Percentiles rank a stretch among this genome's conserved stretches.
phyloP scores from a whole-genome alignment of 306 rosid species.

The Fragaria iinumae region DNA sequence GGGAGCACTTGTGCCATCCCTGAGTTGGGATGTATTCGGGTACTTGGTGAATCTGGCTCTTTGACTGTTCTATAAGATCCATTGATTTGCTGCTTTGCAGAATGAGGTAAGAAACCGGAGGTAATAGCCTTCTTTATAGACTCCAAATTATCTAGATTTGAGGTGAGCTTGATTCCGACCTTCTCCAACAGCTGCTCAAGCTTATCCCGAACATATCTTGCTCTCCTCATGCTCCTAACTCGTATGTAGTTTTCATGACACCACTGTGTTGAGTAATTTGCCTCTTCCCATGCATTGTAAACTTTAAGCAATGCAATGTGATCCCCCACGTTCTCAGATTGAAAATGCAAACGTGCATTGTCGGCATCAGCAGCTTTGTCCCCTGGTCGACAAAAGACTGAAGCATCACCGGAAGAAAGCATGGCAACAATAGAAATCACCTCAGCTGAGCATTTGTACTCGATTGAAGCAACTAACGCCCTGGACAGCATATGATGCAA shows the following conservation, averaged over 20 bases:
- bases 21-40: slow-evolving; percentile 82
- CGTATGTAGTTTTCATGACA: slow-evolving; percentile 83
- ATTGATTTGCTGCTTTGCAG: slow-evolving; percentile 61
- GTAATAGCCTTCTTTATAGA: slow-evolving; percentile 73
- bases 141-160: slow-evolving; percentile 55
- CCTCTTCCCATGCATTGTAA: slow-evolving; percentile 79
- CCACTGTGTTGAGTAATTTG: slow-evolving; percentile 87
- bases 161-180: slow-evolving; percentile 69
- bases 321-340: slow-evolving; percentile 79
- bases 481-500: slow-evolving; percentile 88
- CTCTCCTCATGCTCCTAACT: slow-evolving; percentile 93
- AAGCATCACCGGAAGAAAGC: slow-evolving; percentile 78
- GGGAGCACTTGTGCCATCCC: slow-evolving; percentile 78
- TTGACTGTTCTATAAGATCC: slow-evolving; percentile 69
- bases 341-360: slow-evolving; percentile 78
- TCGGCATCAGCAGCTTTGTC: slow-evolving; percentile 92
- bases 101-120: slow-evolving; percentile 82
- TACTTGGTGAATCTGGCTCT: slow-evolving; percentile 55
- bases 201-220: slow-evolving; percentile 79
- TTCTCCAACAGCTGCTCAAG: slow-evolving; percentile 75
- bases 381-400: slow-evolving; percentile 75
- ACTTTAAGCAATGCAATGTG: slow-evolving; percentile 82
- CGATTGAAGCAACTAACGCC: slow-evolving; percentile 79
- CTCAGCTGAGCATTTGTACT: slow-evolving; percentile 77
- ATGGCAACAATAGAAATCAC: slow-evolving; percentile 76